Percentiles rank a stretch among this genome's conserved stretches.
phyloP scores from a whole-genome alignment of 1,284 basidiomycete genomes.

The Moesziomyces antarcticus region DNA sequence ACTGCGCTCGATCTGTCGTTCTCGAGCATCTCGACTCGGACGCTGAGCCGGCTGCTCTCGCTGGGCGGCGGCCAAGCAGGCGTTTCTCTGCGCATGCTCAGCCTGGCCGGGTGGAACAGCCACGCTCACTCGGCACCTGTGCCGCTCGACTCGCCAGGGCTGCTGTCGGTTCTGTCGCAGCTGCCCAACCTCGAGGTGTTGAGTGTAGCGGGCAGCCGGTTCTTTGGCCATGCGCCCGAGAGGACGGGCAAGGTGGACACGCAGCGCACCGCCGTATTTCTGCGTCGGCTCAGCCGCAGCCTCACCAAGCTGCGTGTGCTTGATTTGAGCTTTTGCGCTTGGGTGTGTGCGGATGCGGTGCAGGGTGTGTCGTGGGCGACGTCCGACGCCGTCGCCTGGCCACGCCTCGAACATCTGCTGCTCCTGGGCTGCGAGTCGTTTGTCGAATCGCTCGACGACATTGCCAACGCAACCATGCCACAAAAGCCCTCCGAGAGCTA shows the following conservation, averaged over 20 bases:
- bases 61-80: neutral
- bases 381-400: conserved; percentile 7
- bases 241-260: neutral
- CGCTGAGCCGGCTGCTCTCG: conserved; percentile 10
- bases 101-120: conserved; percentile 30
- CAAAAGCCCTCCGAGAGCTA: conserved; percentile 6
- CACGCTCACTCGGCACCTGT: neutral
- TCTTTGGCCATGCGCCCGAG: neutral
- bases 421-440: conserved; percentile 20
- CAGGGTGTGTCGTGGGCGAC: conserved; percentile 26
- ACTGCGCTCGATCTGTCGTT: conserved; percentile 40
- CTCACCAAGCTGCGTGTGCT: conserved; percentile 22
- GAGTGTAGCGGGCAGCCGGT: conserved; percentile 23
- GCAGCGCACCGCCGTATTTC: conserved; percentile 19
- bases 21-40: conserved; percentile 12
- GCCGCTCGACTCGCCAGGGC: conserved; percentile 7
- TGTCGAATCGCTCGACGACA: conserved; percentile 3
- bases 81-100: conserved; percentile 26
- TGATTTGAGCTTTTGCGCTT: conserved; percentile 43
- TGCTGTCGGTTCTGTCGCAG: conserved; percentile 13
- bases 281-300: conserved; percentile 32
- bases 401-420: conserved; percentile 18
- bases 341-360: conserved; percentile 31
- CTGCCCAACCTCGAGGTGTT: conserved; percentile 39
- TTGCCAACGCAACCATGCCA: neutral